Base-by-base conservation (phyloP, 495 filamentous ascomycete species). In the Annulohypoxylon maeteangense region DNA sequence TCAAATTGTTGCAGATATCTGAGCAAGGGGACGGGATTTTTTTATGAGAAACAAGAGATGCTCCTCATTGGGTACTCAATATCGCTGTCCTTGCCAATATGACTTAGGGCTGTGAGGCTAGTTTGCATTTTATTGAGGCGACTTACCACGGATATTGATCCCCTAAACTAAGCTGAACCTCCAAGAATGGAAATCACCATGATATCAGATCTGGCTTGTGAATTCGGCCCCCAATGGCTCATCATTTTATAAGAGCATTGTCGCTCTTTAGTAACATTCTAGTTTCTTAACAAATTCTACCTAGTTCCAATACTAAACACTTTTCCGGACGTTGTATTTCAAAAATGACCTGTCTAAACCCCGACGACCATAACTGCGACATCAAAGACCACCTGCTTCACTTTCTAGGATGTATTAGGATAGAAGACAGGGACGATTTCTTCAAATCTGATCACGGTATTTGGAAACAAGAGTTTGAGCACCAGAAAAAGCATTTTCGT, bases 371-470 rank as follows among this genome's bases (percentile, higher is more conserved):
- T 36, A 50, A 56, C 0, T 23, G 44, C 14, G 27, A 67, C 5
- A 78, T 81, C 14, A 74, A 53, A 51, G 73, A 81, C 25, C 75
- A 74, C 16, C 20, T 79, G 8, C 60, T 76, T 6, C 79, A 80
- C 42, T 81, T 74, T 53, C 54, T 76, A 42, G 79, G 78, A 16
- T 81, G 79, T 36, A 76, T 81, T 27, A 58, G 75, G 11, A 73
- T 79, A 18, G 12, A 16, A 3, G 67, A 80, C 0, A 70, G 72
- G 14, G 18, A 62, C 4, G 7, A 44, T 0, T 81, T 79, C 27
- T 71, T 76, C n/a, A 40, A 61, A 3, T 27, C 12, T 2, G 4
- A 36, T 0, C 55, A 64, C 14, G 1, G 5, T 1, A 62, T 78
- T n/a, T 77, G 75, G 75, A 0, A 72, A 48, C 4, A 75, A 3